Percentiles rank a stretch among this genome's conserved stretches.
Conservation (phyloP, 805 yeast genomes). For the Zygoascus flipseniorum region DNA sequence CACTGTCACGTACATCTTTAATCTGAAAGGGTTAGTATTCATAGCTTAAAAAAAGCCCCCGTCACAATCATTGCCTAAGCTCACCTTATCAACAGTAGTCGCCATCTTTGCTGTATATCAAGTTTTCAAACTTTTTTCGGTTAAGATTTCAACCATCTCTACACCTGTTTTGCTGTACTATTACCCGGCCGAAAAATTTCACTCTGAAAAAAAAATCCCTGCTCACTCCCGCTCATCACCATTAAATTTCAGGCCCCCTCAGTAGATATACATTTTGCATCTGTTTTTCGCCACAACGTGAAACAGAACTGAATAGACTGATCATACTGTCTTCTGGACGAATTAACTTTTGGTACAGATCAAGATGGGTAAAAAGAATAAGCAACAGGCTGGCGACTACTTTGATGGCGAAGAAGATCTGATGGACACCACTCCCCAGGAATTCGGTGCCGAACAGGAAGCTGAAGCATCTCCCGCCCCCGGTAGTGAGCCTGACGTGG, state of each 20-base stretch:
- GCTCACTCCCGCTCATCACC: not conserved
- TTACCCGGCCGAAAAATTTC: slow-evolving; percentile 5
- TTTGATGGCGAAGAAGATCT: slow-evolving; percentile 70
- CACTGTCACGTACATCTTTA: slow-evolving; percentile 20
- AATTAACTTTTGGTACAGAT: not conserved
- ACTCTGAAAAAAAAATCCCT: slow-evolving; percentile 2
- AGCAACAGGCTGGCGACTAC: slow-evolving; percentile 57
- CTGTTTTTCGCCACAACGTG: too few species aligned
- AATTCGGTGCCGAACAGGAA: slow-evolving; percentile 35
- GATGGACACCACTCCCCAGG: slow-evolving; percentile 42
- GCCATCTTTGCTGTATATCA: slow-evolving; percentile 34
- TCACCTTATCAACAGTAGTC: slow-evolving; percentile 52
- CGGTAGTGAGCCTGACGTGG: slow-evolving; percentile 24
- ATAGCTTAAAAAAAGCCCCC: not conserved
- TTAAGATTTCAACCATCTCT: not conserved
- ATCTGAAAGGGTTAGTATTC: slow-evolving; percentile 13
- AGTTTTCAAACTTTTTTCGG: not conserved
- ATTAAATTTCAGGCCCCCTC: not conserved
- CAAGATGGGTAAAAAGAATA: slow-evolving; percentile 33
- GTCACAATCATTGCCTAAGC: slow-evolving; percentile 2
- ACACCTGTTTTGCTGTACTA: not conserved
- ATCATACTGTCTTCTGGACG: too few species aligned
- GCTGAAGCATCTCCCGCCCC: slow-evolving; percentile 27
- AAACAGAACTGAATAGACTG: too few species aligned
- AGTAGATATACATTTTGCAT: not conserved